Conservation (phyloP, 140 eudicot species). For the Oenanthe javanica region DNA sequence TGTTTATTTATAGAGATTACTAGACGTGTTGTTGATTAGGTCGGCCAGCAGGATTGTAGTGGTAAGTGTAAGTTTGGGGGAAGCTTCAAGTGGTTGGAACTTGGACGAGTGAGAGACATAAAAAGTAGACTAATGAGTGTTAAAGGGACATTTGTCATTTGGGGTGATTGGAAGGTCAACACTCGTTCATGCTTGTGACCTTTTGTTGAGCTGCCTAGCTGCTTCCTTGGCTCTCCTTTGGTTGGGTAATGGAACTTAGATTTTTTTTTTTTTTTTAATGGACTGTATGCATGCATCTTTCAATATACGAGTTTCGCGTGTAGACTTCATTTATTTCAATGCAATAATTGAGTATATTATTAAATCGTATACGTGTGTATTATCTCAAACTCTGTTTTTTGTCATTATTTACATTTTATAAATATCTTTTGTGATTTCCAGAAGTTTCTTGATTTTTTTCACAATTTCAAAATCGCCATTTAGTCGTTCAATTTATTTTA, state of each 20-base stretch:
- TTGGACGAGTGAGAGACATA: background rate
- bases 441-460: too few species aligned
- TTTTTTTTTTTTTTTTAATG: background rate
- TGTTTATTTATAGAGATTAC: background rate
- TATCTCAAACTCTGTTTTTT: too few species aligned
- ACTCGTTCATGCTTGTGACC: background rate
- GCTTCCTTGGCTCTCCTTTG: background rate
- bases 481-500: too few species aligned
- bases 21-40: background rate
- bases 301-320: background rate
- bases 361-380: too few species aligned
- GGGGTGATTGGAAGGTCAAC: background rate
- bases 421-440: too few species aligned
- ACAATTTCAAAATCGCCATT: too few species aligned
- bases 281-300: background rate
- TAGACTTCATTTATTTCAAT: too few species aligned
- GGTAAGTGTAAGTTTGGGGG: background rate
- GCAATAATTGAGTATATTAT: too few species aligned
- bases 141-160: background rate
- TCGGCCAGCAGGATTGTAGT: background rate
- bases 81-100: too few species aligned
- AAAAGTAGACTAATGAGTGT: background rate
- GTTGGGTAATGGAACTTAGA: background rate
- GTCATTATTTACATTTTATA: too few species aligned
- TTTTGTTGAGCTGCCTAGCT: background rate